phyloP scores from a whole-genome alignment of 805 yeast species.

The Pichia californica region DNA sequence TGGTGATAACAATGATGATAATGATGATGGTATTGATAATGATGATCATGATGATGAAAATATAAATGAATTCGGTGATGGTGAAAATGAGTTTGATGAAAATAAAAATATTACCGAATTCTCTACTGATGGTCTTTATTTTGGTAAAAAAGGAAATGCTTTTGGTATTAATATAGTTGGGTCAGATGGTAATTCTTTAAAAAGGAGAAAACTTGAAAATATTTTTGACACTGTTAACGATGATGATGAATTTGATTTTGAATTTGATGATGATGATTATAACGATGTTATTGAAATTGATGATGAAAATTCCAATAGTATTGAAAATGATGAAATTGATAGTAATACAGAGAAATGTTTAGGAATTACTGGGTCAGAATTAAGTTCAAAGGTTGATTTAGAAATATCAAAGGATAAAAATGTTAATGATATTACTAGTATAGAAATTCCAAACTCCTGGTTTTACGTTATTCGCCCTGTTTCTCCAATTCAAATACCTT shows the following conservation, averaged over 20 bases:
- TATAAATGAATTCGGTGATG: conserved; percentile 10
- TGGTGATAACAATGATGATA: conserved; percentile 18
- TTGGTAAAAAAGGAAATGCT: not conserved
- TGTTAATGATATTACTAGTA: conserved; percentile 10
- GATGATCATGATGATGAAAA: conserved; percentile 9
- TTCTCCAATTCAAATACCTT: conserved; percentile 58
- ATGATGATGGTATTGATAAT: conserved; percentile 14
- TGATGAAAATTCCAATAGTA: conserved; percentile 18
- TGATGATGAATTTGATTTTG: conserved; percentile 12
- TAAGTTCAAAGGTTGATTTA: not conserved
- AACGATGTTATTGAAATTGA: conserved; percentile 10
- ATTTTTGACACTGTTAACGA: conserved; percentile 17
- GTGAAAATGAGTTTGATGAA: not conserved
- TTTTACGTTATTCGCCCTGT: conserved; percentile 64
- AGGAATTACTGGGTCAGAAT: conserved; percentile 15
- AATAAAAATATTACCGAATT: not conserved
- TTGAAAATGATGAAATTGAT: conserved; percentile 14
- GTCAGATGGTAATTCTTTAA: not conserved
- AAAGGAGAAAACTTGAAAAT: conserved; percentile 19
- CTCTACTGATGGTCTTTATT: not conserved
- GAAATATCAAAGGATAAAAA: not conserved
- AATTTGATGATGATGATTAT: conserved; percentile 20
- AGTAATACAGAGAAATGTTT: conserved; percentile 25
- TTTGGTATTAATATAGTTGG: not conserved
- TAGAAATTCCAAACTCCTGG: conserved; percentile 48